Evolutionary conservation across 495 filamentous ascomycete genomes (phyloP), one percentile per base, ranked within the genome.

Genomic region (Talaromyces thailandensis): DNA sequence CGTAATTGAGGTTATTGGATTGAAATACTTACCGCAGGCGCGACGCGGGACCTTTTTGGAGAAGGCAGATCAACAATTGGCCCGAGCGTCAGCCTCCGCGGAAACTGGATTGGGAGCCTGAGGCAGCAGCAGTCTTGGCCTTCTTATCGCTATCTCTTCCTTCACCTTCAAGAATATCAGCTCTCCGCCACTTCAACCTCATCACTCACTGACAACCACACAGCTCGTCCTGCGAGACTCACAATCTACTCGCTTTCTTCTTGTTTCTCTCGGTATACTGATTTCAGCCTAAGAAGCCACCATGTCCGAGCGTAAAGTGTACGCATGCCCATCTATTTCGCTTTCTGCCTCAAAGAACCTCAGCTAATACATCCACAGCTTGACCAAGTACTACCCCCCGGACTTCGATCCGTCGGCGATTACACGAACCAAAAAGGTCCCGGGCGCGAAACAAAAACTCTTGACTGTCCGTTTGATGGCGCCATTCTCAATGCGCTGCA

Each of bases 381-480:
- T 57, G 26, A 73, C 78, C 23, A 89, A 90, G 71, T 90, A 94
- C 82, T 98, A 95, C 73, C 94, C 94, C 37, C 92, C 95, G 25
- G 95, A 99, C 74, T 99, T 98, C 76, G 95, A 99, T 76, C 95
- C 95, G 18, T 88, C 85, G 28, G 88, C 88, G 66, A 86, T 93
- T 77, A 79, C 82, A 59, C 88, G 91, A 53, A 84, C 84, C 4
- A 85, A 86, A 29, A 94, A 93, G 68, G 59, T 50, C 12, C 59
- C 59, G 3, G 43, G 59, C 4, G 59, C 43, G 16, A 79, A 84
- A 59, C 67, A 74, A 6, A 93, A 93, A 64, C 83, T 91, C 21
- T 89, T 93, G 69, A 91, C 88, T 4, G 92, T 97, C 53, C 90
- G 95, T n/a, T 79, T 99, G 21, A 98, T 98, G 91, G 92, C 94